Conservation (phyloP, 768 basidiomycete species). For the Tremella mesenterica region DNA sequence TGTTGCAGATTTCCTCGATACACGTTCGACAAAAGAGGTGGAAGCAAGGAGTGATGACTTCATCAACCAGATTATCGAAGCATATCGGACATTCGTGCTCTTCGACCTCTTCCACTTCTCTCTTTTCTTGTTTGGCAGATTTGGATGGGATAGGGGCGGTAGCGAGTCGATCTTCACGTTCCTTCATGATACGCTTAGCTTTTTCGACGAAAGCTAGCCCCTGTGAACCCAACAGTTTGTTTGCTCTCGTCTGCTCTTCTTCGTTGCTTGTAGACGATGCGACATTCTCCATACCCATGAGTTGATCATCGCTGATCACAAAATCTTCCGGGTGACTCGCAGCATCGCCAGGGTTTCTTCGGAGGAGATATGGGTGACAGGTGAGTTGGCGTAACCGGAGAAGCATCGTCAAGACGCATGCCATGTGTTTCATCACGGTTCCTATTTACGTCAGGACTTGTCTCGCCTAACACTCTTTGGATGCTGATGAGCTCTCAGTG, state of each 20-base stretch:
- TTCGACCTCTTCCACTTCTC: constrained; percentile 41
- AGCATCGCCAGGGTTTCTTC: constrained; percentile 50
- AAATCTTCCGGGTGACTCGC: constrained; percentile 41
- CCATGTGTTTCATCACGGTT: constrained; percentile 66
- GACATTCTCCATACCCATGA: constrained; percentile 11
- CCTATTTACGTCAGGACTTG: too few relatives aligned
- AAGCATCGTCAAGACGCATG: constrained; percentile 57
- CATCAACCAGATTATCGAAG: constrained; percentile 53
- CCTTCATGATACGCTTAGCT: constrained; percentile 13
- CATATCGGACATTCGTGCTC: constrained; percentile 56
- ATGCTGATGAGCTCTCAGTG: too few relatives aligned
- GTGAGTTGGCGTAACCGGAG: constrained; percentile 64
- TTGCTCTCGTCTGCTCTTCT: constrained; percentile 18
- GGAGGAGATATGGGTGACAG: constrained; percentile 60
- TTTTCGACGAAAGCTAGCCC: constrained; percentile 27
- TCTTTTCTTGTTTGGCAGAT: constrained; percentile 46
- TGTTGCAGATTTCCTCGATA: constrained; percentile 52
- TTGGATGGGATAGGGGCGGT: background rate
- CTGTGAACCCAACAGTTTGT: constrained; percentile 12
- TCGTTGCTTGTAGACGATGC: constrained; percentile 10
- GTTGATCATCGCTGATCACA: constrained; percentile 30
- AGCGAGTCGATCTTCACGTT: constrained; percentile 9
- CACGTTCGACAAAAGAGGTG: constrained; percentile 58
- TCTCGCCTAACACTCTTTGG: too few relatives aligned
- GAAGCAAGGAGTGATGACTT: constrained; percentile 54